Evolutionary conservation across 2,329 filamentous ascomycete species (phyloP), one percentile per base, ranked within the genome.

Genomic region (Dothidotthia symphoricarpi): DNA sequence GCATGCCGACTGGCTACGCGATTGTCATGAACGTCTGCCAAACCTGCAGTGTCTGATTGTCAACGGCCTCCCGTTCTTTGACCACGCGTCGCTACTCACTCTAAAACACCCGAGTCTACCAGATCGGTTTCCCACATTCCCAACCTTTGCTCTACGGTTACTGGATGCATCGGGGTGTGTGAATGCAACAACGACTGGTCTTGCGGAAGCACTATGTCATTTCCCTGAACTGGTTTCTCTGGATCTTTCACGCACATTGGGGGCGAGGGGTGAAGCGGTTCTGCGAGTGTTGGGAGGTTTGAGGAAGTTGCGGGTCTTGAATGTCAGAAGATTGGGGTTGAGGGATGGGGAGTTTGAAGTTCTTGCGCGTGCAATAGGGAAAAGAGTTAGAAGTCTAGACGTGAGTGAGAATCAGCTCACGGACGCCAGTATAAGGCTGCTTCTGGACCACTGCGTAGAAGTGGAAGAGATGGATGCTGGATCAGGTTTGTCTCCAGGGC

Each of bases 41-140:
- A 73, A 74, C 35, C 63, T 83, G 12, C 80, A 82, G 49, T 78
- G 75, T 1, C 62, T 83, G 32, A 72, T 82, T 41, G 78, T 82
- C 9, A 73, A 77, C 12, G 72, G 71, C 19, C 60, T 82, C 31
- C 77, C 78, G 0, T 82, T 81, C 55, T 82, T 83, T 51, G 80
- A 83, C 39, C 78, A 83, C 55, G 72, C 73, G 43, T 70, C 77
- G 13, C 69, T 82, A 36, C 64, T 72, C 39, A 75, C 73, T 2
- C 53, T 82, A 37, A 71, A 66, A 35, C 55, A 64, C 36, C 45
- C 57, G 26, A 66, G 58, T 44, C 29, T 43, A 10, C 42, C 50
- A 10, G 49, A 41, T 13, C 56, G 43, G 12, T 47, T 45, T 2
- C 43, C 36, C 40, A 49, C 57, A 24, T 63, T 64, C 22, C 68